Percentiles rank a stretch among this genome's conserved stretches.
These are phyloP conservation scores for Fraxinus cuspidata DNA, from an alignment of 257 asterid genomes.

Conservation along the genomic window DNA sequence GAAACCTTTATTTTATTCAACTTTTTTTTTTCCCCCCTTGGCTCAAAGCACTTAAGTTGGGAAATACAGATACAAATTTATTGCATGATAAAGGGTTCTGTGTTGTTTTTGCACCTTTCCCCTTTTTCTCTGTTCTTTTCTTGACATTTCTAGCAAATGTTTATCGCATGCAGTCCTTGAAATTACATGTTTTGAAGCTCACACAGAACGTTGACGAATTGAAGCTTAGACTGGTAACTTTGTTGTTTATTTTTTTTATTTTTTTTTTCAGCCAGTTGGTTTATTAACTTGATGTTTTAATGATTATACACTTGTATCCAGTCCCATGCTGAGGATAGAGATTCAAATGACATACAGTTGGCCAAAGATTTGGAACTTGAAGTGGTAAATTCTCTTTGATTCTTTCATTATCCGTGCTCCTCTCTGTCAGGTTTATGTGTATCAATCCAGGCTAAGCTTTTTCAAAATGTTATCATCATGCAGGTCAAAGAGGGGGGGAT, in stretches of 20 bases:
- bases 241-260: not conserved
- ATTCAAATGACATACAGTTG: conserved; percentile 30
- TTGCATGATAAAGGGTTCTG: not conserved
- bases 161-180: conserved; percentile 77
- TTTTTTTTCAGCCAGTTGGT: conserved; percentile 16
- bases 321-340: conserved; percentile 55
- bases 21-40: not conserved
- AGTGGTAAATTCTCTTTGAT: conserved; percentile 44
- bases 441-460: conserved; percentile 21
- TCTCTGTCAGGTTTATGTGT: conserved; percentile 14
- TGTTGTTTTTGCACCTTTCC: not conserved
- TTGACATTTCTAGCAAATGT: conserved; percentile 28
- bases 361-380: conserved; percentile 36
- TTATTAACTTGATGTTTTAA: conserved; percentile 11
- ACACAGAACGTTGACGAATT: conserved; percentile 58
- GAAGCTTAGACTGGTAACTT: conserved; percentile 73
- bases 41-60: not conserved
- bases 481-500: conserved; percentile 47
- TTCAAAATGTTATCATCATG: conserved; percentile 23
- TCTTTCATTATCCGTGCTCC: conserved; percentile 9
- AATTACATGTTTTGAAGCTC: conserved; percentile 88
- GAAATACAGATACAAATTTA: not conserved
- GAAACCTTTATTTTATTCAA: not conserved
- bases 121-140: conserved; percentile 1
- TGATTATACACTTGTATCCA: conserved; percentile 26